These are phyloP conservation scores for Debaryomyces udenii DNA, from an alignment of 1,139 yeast species.

Conservation along the genomic window DNA sequence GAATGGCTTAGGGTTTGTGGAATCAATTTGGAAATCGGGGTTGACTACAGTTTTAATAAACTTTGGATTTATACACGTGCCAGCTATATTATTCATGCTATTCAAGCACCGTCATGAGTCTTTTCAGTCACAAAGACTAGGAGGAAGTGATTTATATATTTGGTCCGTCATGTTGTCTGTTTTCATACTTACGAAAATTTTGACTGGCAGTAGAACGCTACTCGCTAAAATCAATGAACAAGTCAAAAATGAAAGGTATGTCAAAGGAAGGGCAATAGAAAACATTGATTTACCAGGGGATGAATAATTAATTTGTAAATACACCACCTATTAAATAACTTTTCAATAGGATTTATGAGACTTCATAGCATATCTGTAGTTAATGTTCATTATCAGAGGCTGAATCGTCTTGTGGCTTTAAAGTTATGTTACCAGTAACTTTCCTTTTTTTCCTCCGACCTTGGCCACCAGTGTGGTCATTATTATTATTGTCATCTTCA, in stretches of 20 bases:
- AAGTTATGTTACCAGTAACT: constrained; percentile 9
- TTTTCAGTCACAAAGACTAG: constrained; percentile 3
- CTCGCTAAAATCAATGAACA: constrained; percentile 37
- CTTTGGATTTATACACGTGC: constrained; percentile 19
- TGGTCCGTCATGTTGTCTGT: constrained; percentile 18
- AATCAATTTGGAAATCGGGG: constrained; percentile 14
- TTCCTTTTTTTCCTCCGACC: constrained; percentile 14
- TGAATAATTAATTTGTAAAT: constrained; percentile 7
- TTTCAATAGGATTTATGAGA: not conserved
- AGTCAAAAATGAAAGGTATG: constrained; percentile 63
- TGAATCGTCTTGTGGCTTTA: constrained; percentile 7
- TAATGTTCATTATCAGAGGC: constrained; percentile 8
- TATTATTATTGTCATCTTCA: constrained; percentile 14
- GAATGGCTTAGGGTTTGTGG: constrained; percentile 8
- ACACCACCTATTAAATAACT: constrained; percentile 5
- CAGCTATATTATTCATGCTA: constrained; percentile 15
- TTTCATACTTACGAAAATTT: constrained; percentile 18
- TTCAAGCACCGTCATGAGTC: constrained; percentile 11
- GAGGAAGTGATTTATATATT: constrained; percentile 11
- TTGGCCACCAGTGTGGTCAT: constrained; percentile 12
- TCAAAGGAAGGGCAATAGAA: constrained; percentile 62
- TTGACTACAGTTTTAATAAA: constrained; percentile 17
- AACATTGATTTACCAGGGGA: constrained; percentile 43
- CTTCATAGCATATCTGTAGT: not conserved
- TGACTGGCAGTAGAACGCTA: constrained; percentile 15